Evolutionary conservation across 257 asterid genomes (phyloP), one percentile per base, ranked within the genome.

Genomic region (Nicotiana knightiana): DNA sequence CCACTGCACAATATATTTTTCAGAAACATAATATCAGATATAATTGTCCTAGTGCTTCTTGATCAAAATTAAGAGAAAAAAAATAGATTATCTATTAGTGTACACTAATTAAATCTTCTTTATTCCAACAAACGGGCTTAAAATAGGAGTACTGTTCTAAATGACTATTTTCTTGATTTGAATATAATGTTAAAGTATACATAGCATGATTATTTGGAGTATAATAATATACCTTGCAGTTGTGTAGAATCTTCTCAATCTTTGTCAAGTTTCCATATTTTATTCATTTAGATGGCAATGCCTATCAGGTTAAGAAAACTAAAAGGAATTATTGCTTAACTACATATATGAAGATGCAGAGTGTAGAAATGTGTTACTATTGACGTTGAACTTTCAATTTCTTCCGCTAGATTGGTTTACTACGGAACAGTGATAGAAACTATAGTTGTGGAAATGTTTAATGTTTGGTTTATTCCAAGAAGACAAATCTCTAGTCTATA

Each of bases 381-480:
- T 71, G 78, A 71, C 30, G 33, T 46, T 71, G 78, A 71, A 71
- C 61, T 21, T 71, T 71, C 61, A 71, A 71, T 39, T 24, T 73
- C 57, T 73, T 48, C 26, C 13, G 6, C 37, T 17, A 46, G 28
- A 11, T 39, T 71, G 59, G 79, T 51, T 26, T 73, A 13, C 18
- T 73, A 73, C 79, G 63, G 59, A 75, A 48, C 43, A 15, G 63
- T 75, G 63, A 75, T 51, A 51, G 79, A 48, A 73, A 13, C 43
- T 6, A 53, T 43, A 73, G 39, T 46, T 71, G 37, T 28, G 59
- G 12, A 12, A 43, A 43, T 46, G 48, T 51, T 75, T 7, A 24
- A 11, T 75, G 16, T 75, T 75, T 75, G 43, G 9, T 15, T 51
- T 15, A 75, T 75, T 48, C 63, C 51, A 75, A 75, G 16, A 51